Evolutionary conservation across 257 asterid species (phyloP).

Genomic region (Fraxinus anomala): DNA sequence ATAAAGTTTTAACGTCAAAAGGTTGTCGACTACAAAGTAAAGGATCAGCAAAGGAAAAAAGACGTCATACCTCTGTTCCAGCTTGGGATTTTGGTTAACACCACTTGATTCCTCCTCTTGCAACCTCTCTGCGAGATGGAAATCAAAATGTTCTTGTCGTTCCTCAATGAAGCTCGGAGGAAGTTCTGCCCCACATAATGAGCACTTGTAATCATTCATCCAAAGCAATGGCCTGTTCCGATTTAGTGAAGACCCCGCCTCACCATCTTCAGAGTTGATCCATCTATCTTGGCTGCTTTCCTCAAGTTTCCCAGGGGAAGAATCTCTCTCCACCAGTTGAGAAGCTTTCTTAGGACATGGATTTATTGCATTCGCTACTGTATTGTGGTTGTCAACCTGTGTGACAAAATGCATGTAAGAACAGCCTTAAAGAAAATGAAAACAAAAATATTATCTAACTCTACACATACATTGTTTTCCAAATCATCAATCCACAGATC

Average conservation of each 20-base stretch:
- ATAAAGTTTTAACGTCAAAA: neutral
- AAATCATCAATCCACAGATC: conserved; percentile 30
- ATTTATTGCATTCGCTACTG: conserved; percentile 19
- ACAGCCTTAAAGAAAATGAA: neutral
- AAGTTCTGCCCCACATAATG: conserved; percentile 75
- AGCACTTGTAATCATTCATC: conserved; percentile 80
- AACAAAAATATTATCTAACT: neutral
- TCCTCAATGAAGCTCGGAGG: conserved; percentile 81
- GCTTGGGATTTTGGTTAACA: conserved; percentile 30
- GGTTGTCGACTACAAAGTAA: neutral
- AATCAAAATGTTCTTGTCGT: conserved; percentile 90
- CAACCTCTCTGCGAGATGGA: conserved; percentile 85
- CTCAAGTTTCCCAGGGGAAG: conserved; percentile 30
- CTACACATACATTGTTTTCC: conserved; percentile 35
- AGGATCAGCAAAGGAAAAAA: conserved; percentile 6
- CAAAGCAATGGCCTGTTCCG: conserved; percentile 44
- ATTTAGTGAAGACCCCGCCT: conserved; percentile 38
- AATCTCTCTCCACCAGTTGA: conserved; percentile 26
- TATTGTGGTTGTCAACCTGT: conserved; percentile 42
- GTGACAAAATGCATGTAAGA: neutral
- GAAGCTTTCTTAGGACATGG: conserved; percentile 21
- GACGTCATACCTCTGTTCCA: conserved; percentile 43
- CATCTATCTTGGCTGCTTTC: conserved; percentile 28
- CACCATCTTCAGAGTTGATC: conserved; percentile 24
- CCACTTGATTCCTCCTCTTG: conserved; percentile 71